Conservation (phyloP, 495 filamentous ascomycete species). For the Aspergillus leporis region DNA sequence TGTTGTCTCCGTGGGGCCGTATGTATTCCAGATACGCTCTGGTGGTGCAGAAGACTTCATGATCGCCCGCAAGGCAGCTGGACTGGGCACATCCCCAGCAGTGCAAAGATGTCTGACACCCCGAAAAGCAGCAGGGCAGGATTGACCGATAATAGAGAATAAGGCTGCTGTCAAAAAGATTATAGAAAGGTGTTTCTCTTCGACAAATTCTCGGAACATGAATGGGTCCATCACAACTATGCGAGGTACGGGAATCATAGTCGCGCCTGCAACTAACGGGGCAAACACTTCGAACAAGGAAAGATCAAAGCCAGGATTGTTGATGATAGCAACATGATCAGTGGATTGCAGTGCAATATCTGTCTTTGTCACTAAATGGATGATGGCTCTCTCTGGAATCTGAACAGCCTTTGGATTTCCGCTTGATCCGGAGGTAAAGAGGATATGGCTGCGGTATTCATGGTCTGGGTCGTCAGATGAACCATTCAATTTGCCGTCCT, state of each 20-base stretch:
- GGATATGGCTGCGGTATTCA: constrained; percentile 12
- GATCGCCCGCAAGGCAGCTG: constrained; percentile 4
- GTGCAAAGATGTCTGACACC: constrained; percentile 9
- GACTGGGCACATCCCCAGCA: constrained; percentile 13
- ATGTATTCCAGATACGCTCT: constrained; percentile 12
- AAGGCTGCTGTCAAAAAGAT: constrained; percentile 11
- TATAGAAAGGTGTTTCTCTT: background rate
- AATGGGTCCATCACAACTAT: constrained; percentile 13
- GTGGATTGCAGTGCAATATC: background rate
- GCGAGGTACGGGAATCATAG: constrained; percentile 10
- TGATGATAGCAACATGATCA: constrained; percentile 10
- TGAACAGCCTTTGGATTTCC: constrained; percentile 15
- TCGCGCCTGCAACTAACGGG: constrained; percentile 4
- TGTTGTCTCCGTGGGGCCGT: constrained; percentile 14
- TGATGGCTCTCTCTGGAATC: constrained; percentile 11
- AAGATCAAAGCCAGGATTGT: constrained; percentile 15
- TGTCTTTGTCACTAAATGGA: constrained; percentile 5
- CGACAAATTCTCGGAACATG: constrained; percentile 5
- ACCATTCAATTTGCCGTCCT: background rate
- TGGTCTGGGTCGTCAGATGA: background rate
- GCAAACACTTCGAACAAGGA: constrained; percentile 12
- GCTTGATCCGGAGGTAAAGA: constrained; percentile 12
- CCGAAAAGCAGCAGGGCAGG: constrained; percentile 13
- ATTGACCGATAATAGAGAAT: constrained; percentile 5
- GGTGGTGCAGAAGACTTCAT: constrained; percentile 5